Evolutionary conservation across 768 basidiomycete species (phyloP).

Genomic region (Mycena galericulata): DNA sequence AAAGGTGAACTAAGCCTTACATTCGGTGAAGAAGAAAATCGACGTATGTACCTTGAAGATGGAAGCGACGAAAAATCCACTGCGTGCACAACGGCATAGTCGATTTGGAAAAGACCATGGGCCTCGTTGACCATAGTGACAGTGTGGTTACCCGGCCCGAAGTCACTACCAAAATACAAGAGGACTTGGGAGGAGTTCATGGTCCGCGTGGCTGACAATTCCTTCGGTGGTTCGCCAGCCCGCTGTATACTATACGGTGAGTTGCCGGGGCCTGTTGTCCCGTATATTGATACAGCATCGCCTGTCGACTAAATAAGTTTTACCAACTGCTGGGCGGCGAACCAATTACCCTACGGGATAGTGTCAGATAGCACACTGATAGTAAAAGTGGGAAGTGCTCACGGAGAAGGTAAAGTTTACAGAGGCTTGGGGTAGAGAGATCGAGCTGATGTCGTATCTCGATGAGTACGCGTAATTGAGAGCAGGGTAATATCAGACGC

Average conservation of each 20-base stretch:
- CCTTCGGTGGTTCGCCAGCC: background rate
- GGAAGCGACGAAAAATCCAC: background rate
- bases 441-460: conserved; percentile 16
- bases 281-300: conserved; percentile 32
- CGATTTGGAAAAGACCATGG: conserved; percentile 38
- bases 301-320: conserved; percentile 7
- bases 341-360: conserved; percentile 17
- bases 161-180: conserved; percentile 21
- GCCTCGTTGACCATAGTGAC: conserved; percentile 16
- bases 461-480: background rate
- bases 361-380: background rate
- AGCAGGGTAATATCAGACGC: conserved; percentile 5
- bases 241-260: conserved; percentile 18
- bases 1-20: background rate
- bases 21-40: background rate
- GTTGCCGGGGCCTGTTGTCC: conserved; percentile 22
- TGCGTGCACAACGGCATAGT: conserved; percentile 45
- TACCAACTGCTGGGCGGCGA: background rate
- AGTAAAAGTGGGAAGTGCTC: background rate
- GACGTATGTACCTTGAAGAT: background rate
- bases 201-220: conserved; percentile 17
- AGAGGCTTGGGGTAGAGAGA: conserved; percentile 5
- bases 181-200: conserved; percentile 21
- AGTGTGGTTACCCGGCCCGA: conserved; percentile 31
- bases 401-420: conserved; percentile 36